Base-by-base conservation (phyloP, 805 yeast genomes). In the Yarrowia hollandica region DNA sequence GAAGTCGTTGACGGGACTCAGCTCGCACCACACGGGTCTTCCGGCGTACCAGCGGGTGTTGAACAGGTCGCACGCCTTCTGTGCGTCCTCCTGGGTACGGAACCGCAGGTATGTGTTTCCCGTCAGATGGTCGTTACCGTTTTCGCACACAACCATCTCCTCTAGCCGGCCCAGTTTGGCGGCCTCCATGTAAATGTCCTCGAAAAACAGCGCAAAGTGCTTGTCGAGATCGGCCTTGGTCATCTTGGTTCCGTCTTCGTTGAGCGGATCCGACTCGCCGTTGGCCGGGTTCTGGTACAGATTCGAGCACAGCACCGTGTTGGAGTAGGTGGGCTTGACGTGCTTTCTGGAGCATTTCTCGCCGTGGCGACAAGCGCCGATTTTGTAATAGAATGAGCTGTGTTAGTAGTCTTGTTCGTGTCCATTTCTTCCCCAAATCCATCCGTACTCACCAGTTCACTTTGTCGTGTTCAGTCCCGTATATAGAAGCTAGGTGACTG, bases 301-400 rank as follows among this genome's bases (percentile, higher is more conserved):
- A 66, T 86, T 85, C 15, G 84, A 76, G 60, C 86, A 76, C 48
- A 87, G 74, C 1, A 90, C 77, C 0, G 92, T 85, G 59, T 77
- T 75, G 0, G 96, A 86, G 37, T 75, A 71, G 7, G 75, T 70
- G 1, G 97, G 96, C 64, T 79, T 79, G 18, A 79, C 75, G 70
- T 90, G 77, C 60, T 78, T 79, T 66, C 92, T 76, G 8, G 90
- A 83, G 67, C 98, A 91, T 65, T 85, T 85, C 61, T 85, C 90
- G 0, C 97, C 97, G 70, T 91, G 97, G 61, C 97, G 78, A 67
- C 98, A 91, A 0, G 96, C 95, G 0, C 98, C 98, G 26, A 90
- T 88, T 69, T 86, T 88, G 62, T 79, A 76, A 68, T 84, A 90
- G 68, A 90, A 90, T 9, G 69, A 62, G 55, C 66, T 63, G 34